Evolutionary conservation across 768 basidiomycete genomes (phyloP).

Genomic region (Pulveroboletus sp.): DNA sequence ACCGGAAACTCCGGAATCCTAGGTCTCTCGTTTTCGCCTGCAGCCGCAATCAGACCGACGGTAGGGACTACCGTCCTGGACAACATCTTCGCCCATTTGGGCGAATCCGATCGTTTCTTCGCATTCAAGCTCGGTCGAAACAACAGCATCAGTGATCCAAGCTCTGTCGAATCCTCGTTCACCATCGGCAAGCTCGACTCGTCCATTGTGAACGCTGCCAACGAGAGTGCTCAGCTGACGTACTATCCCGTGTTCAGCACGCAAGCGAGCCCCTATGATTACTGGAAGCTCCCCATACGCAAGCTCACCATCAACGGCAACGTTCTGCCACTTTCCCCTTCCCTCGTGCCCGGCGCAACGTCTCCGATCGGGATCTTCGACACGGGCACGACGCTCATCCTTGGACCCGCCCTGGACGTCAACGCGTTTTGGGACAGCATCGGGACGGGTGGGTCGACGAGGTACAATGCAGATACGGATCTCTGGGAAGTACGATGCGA

Average conservation of each 20-base stretch:
- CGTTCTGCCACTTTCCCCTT: constrained; percentile 40
- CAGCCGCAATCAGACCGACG: constrained; percentile 43
- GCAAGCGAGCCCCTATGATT: constrained; percentile 40
- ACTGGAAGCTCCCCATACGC: constrained; percentile 54
- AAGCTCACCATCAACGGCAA: constrained; percentile 43
- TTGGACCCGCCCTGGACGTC: constrained; percentile 52
- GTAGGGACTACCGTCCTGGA: constrained; percentile 44
- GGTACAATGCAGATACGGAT: constrained; percentile 33
- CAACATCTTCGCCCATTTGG: constrained; percentile 43
- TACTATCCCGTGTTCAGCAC: constrained; percentile 40
- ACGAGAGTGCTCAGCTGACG: constrained; percentile 31
- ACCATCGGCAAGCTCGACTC: constrained; percentile 50
- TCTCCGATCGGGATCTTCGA: constrained; percentile 56
- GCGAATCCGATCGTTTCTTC: constrained; percentile 43
- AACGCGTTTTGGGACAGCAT: constrained; percentile 47
- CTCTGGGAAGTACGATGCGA: constrained; percentile 52
- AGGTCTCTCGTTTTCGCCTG: constrained; percentile 49
- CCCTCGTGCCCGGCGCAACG: constrained; percentile 40
- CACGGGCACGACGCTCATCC: constrained; percentile 56
- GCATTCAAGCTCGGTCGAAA: constrained; percentile 46
- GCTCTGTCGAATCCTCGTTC: constrained; percentile 39
- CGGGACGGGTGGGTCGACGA: constrained; percentile 37
- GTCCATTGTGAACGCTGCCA: constrained; percentile 15
- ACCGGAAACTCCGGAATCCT: constrained; percentile 53
- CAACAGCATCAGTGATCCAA: constrained; percentile 14